Evolutionary conservation across 768 basidiomycete genomes (phyloP).

Genomic region (Lentinula aciculospora): DNA sequence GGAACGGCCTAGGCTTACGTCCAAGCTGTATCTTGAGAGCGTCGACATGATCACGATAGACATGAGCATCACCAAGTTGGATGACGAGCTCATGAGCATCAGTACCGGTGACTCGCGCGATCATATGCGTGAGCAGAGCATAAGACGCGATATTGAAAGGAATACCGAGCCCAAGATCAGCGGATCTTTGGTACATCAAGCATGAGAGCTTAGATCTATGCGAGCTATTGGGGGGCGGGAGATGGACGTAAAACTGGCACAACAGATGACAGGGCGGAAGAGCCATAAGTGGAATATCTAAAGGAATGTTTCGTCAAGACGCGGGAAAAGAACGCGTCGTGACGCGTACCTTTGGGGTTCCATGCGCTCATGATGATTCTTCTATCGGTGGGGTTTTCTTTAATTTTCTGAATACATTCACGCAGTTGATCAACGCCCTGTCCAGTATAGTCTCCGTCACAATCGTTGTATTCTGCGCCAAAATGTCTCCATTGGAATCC

Average conservation of each 20-base stretch:
- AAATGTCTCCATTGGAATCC: conserved; percentile 98
- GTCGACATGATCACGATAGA: conserved; percentile 88
- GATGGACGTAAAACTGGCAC: conserved; percentile 97
- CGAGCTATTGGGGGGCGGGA: conserved; percentile 52
- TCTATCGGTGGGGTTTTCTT: conserved; percentile 87
- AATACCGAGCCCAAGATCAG: conserved; percentile 94
- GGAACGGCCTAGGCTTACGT: conserved; percentile 77
- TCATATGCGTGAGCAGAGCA: conserved; percentile 94
- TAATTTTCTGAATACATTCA: conserved; percentile 90
- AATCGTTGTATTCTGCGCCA: conserved; percentile 75
- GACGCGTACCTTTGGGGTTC: conserved; percentile 85
- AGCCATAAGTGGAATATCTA: conserved; percentile 93
- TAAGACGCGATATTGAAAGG: conserved; percentile 99
- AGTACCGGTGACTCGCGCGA: conserved; percentile 87
- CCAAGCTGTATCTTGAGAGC: conserved; percentile 80
- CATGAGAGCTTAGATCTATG: conserved; percentile 78
- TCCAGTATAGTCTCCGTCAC: conserved; percentile 70
- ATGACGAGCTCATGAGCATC: conserved; percentile 87
- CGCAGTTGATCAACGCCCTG: conserved; percentile 89
- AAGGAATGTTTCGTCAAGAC: neutral
- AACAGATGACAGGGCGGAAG: conserved; percentile 98
- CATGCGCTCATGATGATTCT: conserved; percentile 94
- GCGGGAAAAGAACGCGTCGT: neutral
- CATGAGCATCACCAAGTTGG: conserved; percentile 96
- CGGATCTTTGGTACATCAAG: conserved; percentile 96